Evolutionary conservation across 2,329 filamentous ascomycete species (phyloP).

Genomic region (Biscogniauxia mediterranea): DNA sequence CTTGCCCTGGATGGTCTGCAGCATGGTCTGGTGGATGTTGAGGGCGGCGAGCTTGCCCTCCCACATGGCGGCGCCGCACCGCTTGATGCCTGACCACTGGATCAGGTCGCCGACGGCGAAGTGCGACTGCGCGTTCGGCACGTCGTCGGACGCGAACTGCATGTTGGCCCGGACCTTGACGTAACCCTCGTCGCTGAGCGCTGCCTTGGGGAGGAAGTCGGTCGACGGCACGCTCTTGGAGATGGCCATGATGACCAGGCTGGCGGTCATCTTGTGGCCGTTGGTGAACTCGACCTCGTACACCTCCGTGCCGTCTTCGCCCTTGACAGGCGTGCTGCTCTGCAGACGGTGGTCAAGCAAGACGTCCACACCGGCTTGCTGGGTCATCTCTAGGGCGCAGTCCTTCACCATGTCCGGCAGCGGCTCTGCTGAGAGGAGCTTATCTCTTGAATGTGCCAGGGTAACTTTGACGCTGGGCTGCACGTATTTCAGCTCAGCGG

Average conservation of each 20-base stretch:
- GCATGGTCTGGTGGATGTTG: slow-evolving; percentile 66
- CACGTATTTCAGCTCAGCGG: slow-evolving; percentile 70
- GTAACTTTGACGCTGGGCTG: slow-evolving; percentile 66
- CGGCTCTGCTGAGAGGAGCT: slow-evolving; percentile 70
- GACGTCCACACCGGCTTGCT: slow-evolving; percentile 62
- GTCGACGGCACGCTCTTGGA: slow-evolving; percentile 63
- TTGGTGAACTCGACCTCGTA: slow-evolving; percentile 58
- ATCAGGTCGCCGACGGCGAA: slow-evolving; percentile 70
- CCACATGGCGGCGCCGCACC: slow-evolving; percentile 73
- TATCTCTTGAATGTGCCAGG: slow-evolving; percentile 69
- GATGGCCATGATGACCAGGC: slow-evolving; percentile 68
- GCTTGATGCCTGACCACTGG: slow-evolving; percentile 76
- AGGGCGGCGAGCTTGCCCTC: slow-evolving; percentile 64
- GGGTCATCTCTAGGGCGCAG: slow-evolving; percentile 55
- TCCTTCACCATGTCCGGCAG: slow-evolving; percentile 70
- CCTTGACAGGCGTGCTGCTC: slow-evolving; percentile 44
- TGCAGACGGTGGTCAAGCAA: slow-evolving; percentile 60
- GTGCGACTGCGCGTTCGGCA: slow-evolving; percentile 59
- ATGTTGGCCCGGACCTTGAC: slow-evolving; percentile 60
- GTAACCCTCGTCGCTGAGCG: slow-evolving; percentile 63
- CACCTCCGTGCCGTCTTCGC: slow-evolving; percentile 39
- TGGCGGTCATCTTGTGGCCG: slow-evolving; percentile 57
- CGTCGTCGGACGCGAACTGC: slow-evolving; percentile 43
- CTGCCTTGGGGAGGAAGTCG: slow-evolving; percentile 56
- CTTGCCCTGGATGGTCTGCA: slow-evolving; percentile 38